phyloP scores from a whole-genome alignment of 805 yeast genomes.

The Vanderwaltozyma yarrowii region DNA sequence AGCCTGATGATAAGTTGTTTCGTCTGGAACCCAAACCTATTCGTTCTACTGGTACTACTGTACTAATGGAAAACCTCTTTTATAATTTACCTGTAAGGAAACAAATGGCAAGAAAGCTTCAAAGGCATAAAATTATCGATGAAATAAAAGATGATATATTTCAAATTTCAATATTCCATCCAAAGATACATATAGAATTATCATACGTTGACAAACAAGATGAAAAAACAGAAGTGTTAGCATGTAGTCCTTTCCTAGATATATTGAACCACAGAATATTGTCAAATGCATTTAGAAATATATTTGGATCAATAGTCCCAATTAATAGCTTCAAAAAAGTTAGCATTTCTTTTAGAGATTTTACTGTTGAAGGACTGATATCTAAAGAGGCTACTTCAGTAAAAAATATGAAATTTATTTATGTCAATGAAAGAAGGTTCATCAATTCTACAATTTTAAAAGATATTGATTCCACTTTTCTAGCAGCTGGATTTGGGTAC shows the following conservation, averaged over 20 bases:
- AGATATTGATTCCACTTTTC: conserved; percentile 16
- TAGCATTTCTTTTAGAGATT: conserved; percentile 13
- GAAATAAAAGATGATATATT: conserved; percentile 13
- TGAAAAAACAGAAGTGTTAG: not conserved
- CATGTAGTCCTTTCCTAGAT: not conserved
- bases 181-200: conserved; percentile 6
- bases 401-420: conserved; percentile 35
- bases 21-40: not conserved
- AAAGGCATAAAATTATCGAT: conserved; percentile 5
- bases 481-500: conserved; percentile 9
- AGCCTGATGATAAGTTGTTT: not conserved
- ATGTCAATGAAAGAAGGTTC: conserved; percentile 34
- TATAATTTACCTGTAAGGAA: conserved; percentile 23
- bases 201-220: not conserved
- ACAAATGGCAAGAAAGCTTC: conserved; percentile 7
- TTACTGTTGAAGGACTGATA: conserved; percentile 31
- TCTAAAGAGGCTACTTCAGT: conserved; percentile 30
- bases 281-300: not conserved
- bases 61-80: conserved; percentile 13
- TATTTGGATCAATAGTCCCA: conserved; percentile 15
- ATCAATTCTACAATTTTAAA: conserved; percentile 11
- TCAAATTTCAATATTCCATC: conserved; percentile 13
- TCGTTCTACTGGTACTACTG: conserved; percentile 13
- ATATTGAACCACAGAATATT: too few species aligned
- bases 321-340: conserved; percentile 13